Evolutionary conservation across 1,139 yeast genomes (phyloP), one percentile per base, ranked within the genome.

Genomic region (Saccharomyces hybrid): DNA sequence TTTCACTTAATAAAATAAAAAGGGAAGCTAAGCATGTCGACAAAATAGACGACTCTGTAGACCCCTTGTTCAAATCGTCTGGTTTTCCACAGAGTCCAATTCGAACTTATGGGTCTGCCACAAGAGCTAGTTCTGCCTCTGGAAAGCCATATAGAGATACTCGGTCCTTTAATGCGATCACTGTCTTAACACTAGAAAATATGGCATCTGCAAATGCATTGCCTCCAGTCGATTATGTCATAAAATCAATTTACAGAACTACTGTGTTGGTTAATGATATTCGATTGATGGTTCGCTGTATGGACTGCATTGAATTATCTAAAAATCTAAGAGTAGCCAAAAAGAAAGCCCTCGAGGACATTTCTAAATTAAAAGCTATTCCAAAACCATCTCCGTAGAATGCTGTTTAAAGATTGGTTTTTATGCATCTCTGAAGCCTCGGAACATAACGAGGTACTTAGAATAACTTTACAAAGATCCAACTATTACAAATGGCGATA

Each of bases 191-290:
- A 1, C 67, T 82, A 55, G 86, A 81, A 58, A 77, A 75, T 54
- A 66, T 82, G 55, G 80, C 82, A 0, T 75, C 83, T 0, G 80
- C 83, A 2, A 71, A 74, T 51, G 73, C 83, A 0, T 76, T 79
- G 4, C 71, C 79, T 7, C 84, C 89, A 1, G 73, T 78, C 11
- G 83, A 81, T 57, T 70, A 73, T 48, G 74, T 81, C 6, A 75
- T 86, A 48, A 85, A 83, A 57, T 66, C 81, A 51, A 78, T 85
- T 46, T 80, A 79, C 61, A 88, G 85, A 60, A 73, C 79, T 1
- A 82, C 84, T 0, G 79, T 83, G 0, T 68, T 84, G 50, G 81
- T 80, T 0, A 79, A 82, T 56, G 91, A 86, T 63, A 74, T 83
- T 71, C 82, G 84, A 61, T 68, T 86, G 57, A 76, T 85, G 77